Base-by-base conservation (phyloP, 345 rosid genomes). In the Brassica napus region DNA sequence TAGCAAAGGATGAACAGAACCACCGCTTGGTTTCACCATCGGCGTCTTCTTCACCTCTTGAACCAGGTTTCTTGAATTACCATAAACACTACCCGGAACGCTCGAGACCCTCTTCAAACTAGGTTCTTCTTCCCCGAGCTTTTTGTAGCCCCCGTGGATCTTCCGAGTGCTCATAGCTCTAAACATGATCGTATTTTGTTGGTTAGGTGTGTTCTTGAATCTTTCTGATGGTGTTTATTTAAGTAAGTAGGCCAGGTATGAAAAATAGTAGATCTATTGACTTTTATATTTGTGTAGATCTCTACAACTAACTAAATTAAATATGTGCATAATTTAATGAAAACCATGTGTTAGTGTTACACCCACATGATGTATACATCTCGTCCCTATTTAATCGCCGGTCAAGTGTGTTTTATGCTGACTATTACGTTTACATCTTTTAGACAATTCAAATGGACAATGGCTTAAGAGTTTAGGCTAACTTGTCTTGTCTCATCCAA, bases 151-250 rank as follows among this genome's bases (percentile, higher is more conserved):
- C 3, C 65, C 21, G 3, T 47, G 82, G 73, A 58, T 72, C 78
- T 86, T 84, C 44, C 90, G 81, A 0, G 88, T 86, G 80, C 94
- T 93, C 79, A 90, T 76, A 61, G 95, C 91, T 87, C 95, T 84
- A 32, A 91, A 85, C 97, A 93, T 90, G 85, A 72, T 57, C 7
- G 47, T 67, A 37, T 67, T 54, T 47, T 34, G 11, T 32, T n/a
- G 24, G 69, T 73, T 47, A 73, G 73, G 82, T 79, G 59, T 73
- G 74, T 32, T 73, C 24, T 68, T 79, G 82, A 68, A 49, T 68
- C 24, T 34, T 61, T 68, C 74, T 73, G 82, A 26, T 79, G 64
- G 54, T 80, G 37, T 69, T 73, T 69, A 54, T 69, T 80, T 30
- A 74, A 69, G 66, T 68, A 74, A 71, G 66, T 67, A 68, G 68